Percentiles rank a stretch among this genome's conserved stretches.
Conservation (phyloP, 495 filamentous ascomycete species). For the Trichoderma orchidacearum region DNA sequence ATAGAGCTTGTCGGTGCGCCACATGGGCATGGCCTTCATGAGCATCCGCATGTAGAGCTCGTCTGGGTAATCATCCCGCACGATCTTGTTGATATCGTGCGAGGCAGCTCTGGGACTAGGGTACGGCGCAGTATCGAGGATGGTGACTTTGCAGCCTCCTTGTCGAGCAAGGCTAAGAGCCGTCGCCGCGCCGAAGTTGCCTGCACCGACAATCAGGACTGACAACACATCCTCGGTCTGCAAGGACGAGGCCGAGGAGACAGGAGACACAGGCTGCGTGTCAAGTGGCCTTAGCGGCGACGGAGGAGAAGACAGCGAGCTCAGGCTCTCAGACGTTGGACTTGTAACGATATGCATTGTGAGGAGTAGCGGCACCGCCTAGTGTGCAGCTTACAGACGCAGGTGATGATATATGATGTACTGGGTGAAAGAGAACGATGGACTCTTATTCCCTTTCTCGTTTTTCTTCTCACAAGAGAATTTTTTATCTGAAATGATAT, state of each 20-base stretch:
- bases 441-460: no score
- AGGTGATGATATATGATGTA: background rate
- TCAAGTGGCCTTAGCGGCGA: background rate
- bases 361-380: background rate
- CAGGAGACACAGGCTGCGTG: background rate
- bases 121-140: constrained; percentile 2
- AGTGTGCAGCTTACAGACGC: background rate
- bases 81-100: constrained; percentile 8
- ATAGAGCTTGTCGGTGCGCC: constrained; percentile 30
- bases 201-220: constrained; percentile 4
- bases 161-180: background rate
- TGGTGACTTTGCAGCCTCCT: background rate
- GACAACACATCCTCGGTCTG: background rate
- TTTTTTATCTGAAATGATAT: no score
- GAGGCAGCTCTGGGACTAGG: constrained; percentile 16
- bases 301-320: background rate
- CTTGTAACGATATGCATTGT: background rate
- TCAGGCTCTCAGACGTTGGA: background rate
- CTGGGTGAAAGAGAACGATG: background rate
- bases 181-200: constrained; percentile 2
- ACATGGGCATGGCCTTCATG: constrained; percentile 34
- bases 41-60: constrained; percentile 4
- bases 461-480: no score
- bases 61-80: constrained; percentile 8
- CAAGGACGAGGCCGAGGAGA: background rate